Evolutionary conservation across 805 yeast species (phyloP).

Genomic region (Barnettozyma wickerhamii): DNA sequence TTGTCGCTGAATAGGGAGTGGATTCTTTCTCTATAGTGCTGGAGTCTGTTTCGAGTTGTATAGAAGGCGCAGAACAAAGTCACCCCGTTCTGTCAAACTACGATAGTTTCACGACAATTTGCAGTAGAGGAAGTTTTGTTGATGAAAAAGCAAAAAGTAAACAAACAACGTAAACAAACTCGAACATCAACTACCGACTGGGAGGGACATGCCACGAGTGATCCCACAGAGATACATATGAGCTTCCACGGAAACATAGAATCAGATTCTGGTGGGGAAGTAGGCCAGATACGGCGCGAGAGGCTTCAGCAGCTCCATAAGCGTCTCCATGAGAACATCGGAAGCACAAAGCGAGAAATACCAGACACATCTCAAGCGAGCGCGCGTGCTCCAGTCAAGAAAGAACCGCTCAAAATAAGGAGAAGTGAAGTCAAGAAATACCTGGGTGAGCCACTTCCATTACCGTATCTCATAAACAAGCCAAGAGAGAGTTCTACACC

Average conservation of each 20-base stretch:
- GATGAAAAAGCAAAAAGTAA: background rate
- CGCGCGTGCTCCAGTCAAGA: background rate
- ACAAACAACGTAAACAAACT: background rate
- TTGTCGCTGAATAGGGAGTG: too few relatives aligned
- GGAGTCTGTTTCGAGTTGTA: too few relatives aligned
- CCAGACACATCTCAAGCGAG: background rate
- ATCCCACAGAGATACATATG: background rate
- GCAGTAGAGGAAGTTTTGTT: background rate
- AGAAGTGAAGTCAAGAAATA: constrained; percentile 6
- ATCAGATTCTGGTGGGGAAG: too few relatives aligned
- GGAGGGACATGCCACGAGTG: too few relatives aligned
- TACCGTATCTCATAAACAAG: constrained; percentile 28
- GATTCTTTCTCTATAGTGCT: too few relatives aligned
- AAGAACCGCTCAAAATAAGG: background rate
- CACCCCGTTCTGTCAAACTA: too few relatives aligned
- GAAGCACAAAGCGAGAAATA: background rate
- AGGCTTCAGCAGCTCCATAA: background rate
- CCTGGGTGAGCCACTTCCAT: constrained; percentile 37
- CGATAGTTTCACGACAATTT: background rate
- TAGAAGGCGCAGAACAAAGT: background rate
- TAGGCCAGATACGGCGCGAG: background rate
- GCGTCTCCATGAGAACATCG: constrained; percentile 2
- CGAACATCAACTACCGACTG: background rate
- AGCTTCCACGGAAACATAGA: background rate
- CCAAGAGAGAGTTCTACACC: too few relatives aligned